phyloP scores from a whole-genome alignment of 176 grass and related monocot genomes.

The Rhynchospora breviuscula region DNA sequence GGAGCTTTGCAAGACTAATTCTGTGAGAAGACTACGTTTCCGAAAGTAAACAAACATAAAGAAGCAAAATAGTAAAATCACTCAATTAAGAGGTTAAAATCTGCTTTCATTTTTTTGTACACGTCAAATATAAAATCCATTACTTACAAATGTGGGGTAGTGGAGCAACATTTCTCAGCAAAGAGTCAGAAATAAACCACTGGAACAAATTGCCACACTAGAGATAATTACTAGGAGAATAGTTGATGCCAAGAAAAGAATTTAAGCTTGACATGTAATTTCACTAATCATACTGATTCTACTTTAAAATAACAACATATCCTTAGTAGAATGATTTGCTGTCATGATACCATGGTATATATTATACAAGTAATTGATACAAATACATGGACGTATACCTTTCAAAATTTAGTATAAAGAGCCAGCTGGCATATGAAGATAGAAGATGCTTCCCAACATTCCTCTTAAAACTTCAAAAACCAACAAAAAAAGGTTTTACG shows the following conservation, averaged over 20 bases:
- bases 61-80: constrained; percentile 16
- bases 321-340: constrained; percentile 13
- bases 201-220: constrained; percentile 33
- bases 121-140: constrained; percentile 20
- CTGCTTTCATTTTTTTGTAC: constrained; percentile 8
- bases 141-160: constrained; percentile 25
- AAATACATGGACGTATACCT: constrained; percentile 28
- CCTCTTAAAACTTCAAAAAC: constrained; percentile 31
- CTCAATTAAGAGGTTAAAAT: constrained; percentile 1
- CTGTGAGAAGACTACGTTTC: not conserved
- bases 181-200: constrained; percentile 31
- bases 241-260: constrained; percentile 16
- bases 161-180: constrained; percentile 31
- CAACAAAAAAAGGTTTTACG: constrained; percentile 28
- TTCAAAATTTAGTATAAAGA: constrained; percentile 26
- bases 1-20: not conserved
- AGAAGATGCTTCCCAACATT: constrained; percentile 29
- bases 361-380: constrained; percentile 17
- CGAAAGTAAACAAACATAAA: constrained; percentile 21
- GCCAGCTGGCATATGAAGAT: constrained; percentile 28
- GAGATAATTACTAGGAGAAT: constrained; percentile 24
- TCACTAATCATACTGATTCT: constrained; percentile 4
- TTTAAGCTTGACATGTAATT: not conserved
- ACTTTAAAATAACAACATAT: constrained; percentile 7
- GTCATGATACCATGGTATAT: not conserved